phyloP scores from a whole-genome alignment of 345 rosid species.

The Bretschneidera sinensis region DNA sequence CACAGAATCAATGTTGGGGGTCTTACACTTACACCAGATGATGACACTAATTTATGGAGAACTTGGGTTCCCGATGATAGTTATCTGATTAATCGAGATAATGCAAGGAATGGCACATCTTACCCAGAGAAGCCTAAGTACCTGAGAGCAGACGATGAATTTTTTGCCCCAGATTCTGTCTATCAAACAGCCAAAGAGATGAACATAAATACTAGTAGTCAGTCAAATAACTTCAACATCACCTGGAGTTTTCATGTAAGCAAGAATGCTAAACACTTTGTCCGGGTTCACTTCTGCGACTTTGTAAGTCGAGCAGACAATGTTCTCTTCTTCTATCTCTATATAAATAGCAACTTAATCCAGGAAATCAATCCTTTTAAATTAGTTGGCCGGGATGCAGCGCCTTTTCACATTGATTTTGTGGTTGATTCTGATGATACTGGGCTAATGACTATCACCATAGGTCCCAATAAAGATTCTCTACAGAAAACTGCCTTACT shows the following conservation, averaged over 20 bases:
- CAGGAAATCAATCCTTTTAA: conserved; percentile 16
- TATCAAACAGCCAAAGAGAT: conserved; percentile 39
- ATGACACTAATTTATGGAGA: too few relatives aligned
- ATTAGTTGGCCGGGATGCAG: fast-evolving
- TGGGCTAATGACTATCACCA: too few relatives aligned
- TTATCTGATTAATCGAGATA: too few relatives aligned
- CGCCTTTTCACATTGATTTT: conserved; percentile 41
- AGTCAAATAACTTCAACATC: conserved; percentile 11
- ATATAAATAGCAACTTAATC: conserved; percentile 22
- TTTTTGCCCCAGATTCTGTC: conserved; percentile 38
- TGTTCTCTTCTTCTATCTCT: conserved; percentile 27
- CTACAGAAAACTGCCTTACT: too few relatives aligned
- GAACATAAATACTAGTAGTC: neutral
- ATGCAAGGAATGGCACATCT: too few relatives aligned
- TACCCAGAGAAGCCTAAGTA: conserved; percentile 7
- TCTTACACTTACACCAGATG: too few relatives aligned
- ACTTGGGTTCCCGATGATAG: too few relatives aligned
- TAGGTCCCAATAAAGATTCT: too few relatives aligned
- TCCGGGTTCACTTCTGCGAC: conserved; percentile 61
- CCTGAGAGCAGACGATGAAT: neutral
- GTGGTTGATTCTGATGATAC: too few relatives aligned
- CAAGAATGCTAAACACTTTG: conserved; percentile 30
- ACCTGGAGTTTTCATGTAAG: conserved; percentile 47
- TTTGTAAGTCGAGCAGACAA: conserved; percentile 2
- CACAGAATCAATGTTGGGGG: too few relatives aligned